Evolutionary conservation across 1,284 basidiomycete genomes (phyloP), one percentile per base, ranked within the genome.

Genomic region (Chondrostereum purpureum): DNA sequence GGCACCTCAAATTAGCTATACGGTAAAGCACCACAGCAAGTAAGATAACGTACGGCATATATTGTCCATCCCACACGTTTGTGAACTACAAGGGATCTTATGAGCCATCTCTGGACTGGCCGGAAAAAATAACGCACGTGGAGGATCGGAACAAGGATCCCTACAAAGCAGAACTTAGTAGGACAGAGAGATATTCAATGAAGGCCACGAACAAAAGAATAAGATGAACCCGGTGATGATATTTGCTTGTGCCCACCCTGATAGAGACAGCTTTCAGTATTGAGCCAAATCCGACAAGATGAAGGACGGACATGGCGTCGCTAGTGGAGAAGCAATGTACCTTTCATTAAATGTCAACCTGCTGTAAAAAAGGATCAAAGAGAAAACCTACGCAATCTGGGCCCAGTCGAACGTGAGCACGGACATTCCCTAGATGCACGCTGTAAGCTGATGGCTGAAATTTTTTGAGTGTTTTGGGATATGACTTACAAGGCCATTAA

Each of bases 201-300:
- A n/a, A 22, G 39, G 20, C 39, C 34, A 53, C 66, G 51, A 45
- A 68, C 81, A 86, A 65, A 79, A 85, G 65, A 85, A 84, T 49
- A 89, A 62, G 13, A 89, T 61, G 59, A 94, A 95, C 1, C 89
- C 91, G 34, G 67, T 71, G 13, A 83, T 77, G 39, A 92, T 73
- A 63, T 96, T 96, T 43, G 85, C 88, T 57, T 82, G 80, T 2
- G 82, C 80, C 83, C 82, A 85, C 82, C 42, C 39, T 40, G 18
- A 10, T n/a, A 20, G 16, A 11, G 8, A 10, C 12, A 19, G 17
- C 11, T 19, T 10, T 17, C 16, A 40, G 14, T 19, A 20, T 22
- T 10, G 18, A 11, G 11, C 11, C 8, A 8, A 12, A 19, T 11
- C 16, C 11, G 16, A 16, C 16, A 17, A 11, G 39, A 40, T 13